phyloP scores from a whole-genome alignment of 2,329 filamentous ascomycete species.

The Xylariales sp. region DNA sequence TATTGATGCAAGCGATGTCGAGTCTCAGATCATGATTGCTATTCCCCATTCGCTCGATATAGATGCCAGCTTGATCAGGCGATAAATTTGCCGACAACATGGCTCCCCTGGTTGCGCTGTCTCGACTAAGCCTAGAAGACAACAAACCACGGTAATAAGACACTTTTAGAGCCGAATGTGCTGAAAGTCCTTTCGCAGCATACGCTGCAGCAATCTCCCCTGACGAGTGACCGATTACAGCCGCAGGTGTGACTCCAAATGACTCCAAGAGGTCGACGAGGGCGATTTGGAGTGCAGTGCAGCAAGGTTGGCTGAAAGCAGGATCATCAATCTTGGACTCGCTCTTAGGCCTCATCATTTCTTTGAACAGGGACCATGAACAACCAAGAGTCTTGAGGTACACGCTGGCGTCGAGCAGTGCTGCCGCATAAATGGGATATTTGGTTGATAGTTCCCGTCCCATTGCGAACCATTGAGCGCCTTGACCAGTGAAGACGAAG shows the following conservation, averaged over 20 bases:
- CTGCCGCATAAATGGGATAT: conserved; percentile 4
- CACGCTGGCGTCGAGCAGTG: too few species aligned
- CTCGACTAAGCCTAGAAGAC: conserved; percentile 4
- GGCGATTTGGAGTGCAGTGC: conserved; percentile 38
- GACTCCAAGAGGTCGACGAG: conserved; percentile 29
- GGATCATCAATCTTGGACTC: conserved; percentile 16
- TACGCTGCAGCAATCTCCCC: conserved; percentile 33
- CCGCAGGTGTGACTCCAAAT: conserved; percentile 22
- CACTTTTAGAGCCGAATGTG: conserved; percentile 11
- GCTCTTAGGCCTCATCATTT: too few species aligned
- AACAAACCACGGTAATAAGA: conserved; percentile 12
- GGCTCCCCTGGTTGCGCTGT: conserved; percentile 10
- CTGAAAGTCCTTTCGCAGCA: conserved; percentile 9
- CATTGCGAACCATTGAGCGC: conserved; percentile 31
- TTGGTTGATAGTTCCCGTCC: conserved; percentile 21
- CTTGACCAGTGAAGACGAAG: conserved; percentile 32
- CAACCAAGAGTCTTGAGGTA: too few species aligned
- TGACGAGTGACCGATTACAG: conserved; percentile 31
- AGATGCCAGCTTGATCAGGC: conserved; percentile 4
- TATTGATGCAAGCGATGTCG: conserved; percentile 25
- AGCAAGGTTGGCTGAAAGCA: conserved; percentile 31
- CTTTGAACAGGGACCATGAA: conserved; percentile 9
- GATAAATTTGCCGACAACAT: conserved; percentile 26
- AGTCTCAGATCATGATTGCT: conserved; percentile 4
- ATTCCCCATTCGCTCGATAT: background rate